phyloP scores from a whole-genome alignment of 2,329 filamentous ascomycete species.

The Exophiala xenobiotica region DNA sequence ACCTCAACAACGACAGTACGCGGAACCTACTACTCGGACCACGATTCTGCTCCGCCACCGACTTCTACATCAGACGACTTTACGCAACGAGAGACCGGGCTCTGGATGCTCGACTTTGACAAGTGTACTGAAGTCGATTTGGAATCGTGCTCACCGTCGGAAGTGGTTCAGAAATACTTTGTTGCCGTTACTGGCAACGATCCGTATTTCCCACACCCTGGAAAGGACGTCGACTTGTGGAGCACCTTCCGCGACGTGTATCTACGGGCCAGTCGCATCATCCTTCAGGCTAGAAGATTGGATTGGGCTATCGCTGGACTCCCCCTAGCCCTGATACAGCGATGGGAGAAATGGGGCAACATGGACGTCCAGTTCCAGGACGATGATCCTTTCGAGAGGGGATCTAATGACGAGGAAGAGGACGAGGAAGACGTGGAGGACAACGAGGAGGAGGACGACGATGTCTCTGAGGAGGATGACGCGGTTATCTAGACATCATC shows the following conservation, averaged over 20 bases:
- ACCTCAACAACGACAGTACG: neutral
- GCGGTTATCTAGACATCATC: no score
- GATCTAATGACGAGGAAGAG: neutral
- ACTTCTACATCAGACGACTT: conserved; percentile 8
- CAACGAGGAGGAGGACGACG: conserved; percentile 6
- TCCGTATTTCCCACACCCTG: conserved; percentile 22
- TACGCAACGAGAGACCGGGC: conserved; percentile 8
- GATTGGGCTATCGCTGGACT: neutral
- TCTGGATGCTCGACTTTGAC: conserved; percentile 24
- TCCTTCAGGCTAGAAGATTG: conserved; percentile 4
- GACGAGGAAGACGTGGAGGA: conserved; percentile 5
- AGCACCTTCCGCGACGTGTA: conserved; percentile 9
- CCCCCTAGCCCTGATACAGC: conserved; percentile 10
- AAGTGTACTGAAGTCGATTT: conserved; percentile 13
- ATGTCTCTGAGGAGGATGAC: conserved; percentile 22
- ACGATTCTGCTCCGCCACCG: neutral
- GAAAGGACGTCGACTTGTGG: conserved; percentile 9
- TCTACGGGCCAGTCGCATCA: conserved; percentile 12
- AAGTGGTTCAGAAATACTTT: conserved; percentile 12
- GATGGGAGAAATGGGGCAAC: conserved; percentile 19
- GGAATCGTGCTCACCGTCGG: neutral
- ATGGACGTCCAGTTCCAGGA: conserved; percentile 8
- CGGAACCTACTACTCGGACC: neutral
- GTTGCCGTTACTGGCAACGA: conserved; percentile 25
- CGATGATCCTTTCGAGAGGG: conserved; percentile 17